A percentile compares a stretch with the other conserved stretches of the same genome.
These are phyloP conservation scores for Tarenaya hassleriana DNA, from an alignment of 345 rosid genomes.

Conservation along the genomic window DNA sequence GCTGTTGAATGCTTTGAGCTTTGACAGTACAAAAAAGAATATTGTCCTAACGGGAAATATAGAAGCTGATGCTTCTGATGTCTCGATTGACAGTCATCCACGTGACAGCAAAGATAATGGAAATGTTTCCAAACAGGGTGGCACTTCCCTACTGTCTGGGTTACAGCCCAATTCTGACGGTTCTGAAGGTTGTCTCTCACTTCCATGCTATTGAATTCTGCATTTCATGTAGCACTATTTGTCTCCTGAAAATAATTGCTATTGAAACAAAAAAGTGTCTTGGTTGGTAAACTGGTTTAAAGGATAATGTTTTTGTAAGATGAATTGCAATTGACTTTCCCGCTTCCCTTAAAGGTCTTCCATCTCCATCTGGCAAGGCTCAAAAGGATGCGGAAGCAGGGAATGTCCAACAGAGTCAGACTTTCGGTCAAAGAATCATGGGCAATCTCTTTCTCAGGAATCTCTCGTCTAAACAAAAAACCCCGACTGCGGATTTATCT, in stretches of 20 bases:
- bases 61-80: conserved; percentile 36
- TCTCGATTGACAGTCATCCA: conserved; percentile 35
- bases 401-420: conserved; percentile 61
- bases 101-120: conserved; percentile 32
- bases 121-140: conserved; percentile 26
- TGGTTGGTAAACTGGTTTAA: conserved; percentile 1
- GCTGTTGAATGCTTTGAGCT: conserved; percentile 70
- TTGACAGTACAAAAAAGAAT: conserved; percentile 43
- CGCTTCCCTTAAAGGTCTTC: conserved; percentile 46
- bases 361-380: conserved; percentile 74
- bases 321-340: conserved; percentile 10
- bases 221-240: conserved; percentile 4
- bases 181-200: conserved; percentile 53
- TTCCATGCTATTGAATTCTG: background rate
- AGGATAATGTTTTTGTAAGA: conserved; percentile 5
- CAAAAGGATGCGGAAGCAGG: conserved; percentile 53
- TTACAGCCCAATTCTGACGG: conserved; percentile 40
- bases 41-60: conserved; percentile 35
- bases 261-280: background rate
- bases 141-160: conserved; percentile 31
- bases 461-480: conserved; percentile 72
- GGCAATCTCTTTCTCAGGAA: conserved; percentile 78
- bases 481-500: conserved; percentile 45
- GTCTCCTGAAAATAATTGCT: conserved; percentile 1
- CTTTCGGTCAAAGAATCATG: conserved; percentile 85